Conservation (phyloP, 495 filamentous ascomycete genomes). For the Entonaema liquescens region DNA sequence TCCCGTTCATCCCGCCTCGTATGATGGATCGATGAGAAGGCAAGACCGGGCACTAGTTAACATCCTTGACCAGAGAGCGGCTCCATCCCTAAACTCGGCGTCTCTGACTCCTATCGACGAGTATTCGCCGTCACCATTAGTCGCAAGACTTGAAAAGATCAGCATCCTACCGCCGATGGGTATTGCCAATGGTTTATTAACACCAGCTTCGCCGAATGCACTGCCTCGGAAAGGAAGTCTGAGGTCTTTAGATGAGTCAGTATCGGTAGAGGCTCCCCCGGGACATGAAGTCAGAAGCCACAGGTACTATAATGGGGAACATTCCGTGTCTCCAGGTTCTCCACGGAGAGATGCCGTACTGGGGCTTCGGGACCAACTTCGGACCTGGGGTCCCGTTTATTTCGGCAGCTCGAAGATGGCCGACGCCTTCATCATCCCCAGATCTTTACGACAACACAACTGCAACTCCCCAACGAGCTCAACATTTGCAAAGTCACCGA, state of each 20-base stretch:
- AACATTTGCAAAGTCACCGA: constrained; percentile 18
- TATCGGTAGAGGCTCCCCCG: background rate
- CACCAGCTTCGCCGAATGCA: constrained; percentile 14
- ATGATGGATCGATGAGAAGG: constrained; percentile 49
- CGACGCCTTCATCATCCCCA: constrained; percentile 52
- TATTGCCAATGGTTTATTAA: background rate
- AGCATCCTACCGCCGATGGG: constrained; percentile 36
- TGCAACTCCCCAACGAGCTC: constrained; percentile 23
- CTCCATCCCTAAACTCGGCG: constrained; percentile 26
- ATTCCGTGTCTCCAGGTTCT: background rate
- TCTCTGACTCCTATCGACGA: constrained; percentile 35
- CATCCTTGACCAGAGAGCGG: constrained; percentile 48
- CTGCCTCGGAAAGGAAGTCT: background rate
- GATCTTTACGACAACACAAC: constrained; percentile 48
- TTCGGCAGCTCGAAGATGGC: constrained; percentile 47
- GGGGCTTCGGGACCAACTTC: constrained; percentile 42
- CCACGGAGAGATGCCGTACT: background rate
- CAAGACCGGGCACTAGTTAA: constrained; percentile 54
- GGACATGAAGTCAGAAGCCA: constrained; percentile 4
- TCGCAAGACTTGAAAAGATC: constrained; percentile 43
- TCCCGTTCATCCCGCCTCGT: constrained; percentile 48
- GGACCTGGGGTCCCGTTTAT: constrained; percentile 48
- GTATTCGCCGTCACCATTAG: constrained; percentile 41
- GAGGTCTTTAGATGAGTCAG: background rate
- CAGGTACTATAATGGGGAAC: constrained; percentile 2